Percentiles rank a stretch among this genome's conserved stretches.
Conservation (phyloP, 2,329 filamentous ascomycete species). For the Corniculantispora saksenae region DNA sequence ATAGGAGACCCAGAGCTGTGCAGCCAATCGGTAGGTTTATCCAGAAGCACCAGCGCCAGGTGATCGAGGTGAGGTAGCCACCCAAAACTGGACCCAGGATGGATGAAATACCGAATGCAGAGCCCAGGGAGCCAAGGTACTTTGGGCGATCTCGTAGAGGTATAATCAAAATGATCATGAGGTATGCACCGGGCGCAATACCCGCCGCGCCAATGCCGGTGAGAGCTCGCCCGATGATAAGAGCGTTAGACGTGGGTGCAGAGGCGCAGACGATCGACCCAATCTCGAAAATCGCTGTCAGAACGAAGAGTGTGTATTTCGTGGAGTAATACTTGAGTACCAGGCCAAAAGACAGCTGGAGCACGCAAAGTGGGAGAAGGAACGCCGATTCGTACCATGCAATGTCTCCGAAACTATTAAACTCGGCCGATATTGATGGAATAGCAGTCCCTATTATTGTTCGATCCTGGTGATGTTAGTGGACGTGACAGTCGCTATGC, state of each 20-base stretch:
- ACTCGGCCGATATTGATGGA: constrained; percentile 23
- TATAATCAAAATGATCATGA: constrained; percentile 41
- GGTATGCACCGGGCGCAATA: constrained; percentile 44
- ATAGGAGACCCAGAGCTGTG: constrained; percentile 28
- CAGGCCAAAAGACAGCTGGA: constrained; percentile 20
- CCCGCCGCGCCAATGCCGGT: constrained; percentile 44
- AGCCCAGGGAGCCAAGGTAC: constrained; percentile 26
- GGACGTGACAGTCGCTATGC: neutral
- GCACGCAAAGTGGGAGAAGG: constrained; percentile 31
- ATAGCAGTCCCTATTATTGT: constrained; percentile 22
- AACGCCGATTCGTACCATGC: constrained; percentile 49
- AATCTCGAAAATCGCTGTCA: constrained; percentile 19
- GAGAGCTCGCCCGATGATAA: constrained; percentile 34
- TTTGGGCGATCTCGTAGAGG: constrained; percentile 25
- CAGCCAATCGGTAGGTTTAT: constrained; percentile 33
- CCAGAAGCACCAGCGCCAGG: constrained; percentile 33
- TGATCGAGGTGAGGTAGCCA: constrained; percentile 28
- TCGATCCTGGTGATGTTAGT: neutral
- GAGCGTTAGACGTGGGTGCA: constrained; percentile 15
- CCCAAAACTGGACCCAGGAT: constrained; percentile 28
- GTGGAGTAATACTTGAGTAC: constrained; percentile 18
- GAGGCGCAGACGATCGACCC: constrained; percentile 20
- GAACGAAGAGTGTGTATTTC: constrained; percentile 15
- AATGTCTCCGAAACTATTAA: constrained; percentile 39
- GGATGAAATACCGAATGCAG: constrained; percentile 27